phyloP scores from a whole-genome alignment of 768 basidiomycete species.

The Amanita molliuscula region DNA sequence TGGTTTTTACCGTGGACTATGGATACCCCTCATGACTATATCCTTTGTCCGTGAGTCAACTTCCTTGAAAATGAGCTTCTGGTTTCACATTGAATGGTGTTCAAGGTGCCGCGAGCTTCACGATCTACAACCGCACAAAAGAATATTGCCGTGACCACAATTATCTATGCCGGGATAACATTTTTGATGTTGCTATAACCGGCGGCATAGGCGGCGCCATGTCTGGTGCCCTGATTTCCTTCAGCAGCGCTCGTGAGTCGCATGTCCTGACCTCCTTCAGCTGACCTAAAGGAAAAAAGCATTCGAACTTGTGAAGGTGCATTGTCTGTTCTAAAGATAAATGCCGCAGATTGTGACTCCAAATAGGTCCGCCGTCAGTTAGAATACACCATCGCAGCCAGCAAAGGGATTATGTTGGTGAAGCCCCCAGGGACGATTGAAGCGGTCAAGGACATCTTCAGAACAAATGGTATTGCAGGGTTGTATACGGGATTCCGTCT shows the following conservation, averaged over 20 bases:
- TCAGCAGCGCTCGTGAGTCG: conserved; percentile 75
- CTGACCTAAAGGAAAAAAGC: conserved; percentile 27
- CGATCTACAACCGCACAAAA: conserved; percentile 81
- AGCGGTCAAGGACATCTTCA: conserved; percentile 74
- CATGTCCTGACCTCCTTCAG: neutral
- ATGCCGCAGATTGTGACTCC: neutral
- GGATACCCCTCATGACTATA: conserved; percentile 92
- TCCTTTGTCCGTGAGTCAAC: conserved; percentile 85
- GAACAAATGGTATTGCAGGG: conserved; percentile 48
- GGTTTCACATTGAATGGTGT: neutral
- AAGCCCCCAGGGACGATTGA: conserved; percentile 73
- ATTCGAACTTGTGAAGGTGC: conserved; percentile 92
- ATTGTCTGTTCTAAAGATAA: conserved; percentile 8
- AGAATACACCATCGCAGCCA: conserved; percentile 84
- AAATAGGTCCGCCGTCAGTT: conserved; percentile 81
- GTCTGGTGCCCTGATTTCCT: conserved; percentile 82
- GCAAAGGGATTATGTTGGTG: conserved; percentile 55
- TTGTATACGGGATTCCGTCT: conserved; percentile 79
- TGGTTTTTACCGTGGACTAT: conserved; percentile 86
- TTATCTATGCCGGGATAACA: conserved; percentile 44
- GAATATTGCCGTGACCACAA: conserved; percentile 53
- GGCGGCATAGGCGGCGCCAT: conserved; percentile 82
- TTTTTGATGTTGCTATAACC: conserved; percentile 62
- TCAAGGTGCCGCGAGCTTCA: conserved; percentile 81
- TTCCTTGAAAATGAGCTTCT: neutral